These are phyloP conservation scores for Morella rubra DNA, from an alignment of 306 rosid species.

Conservation along the genomic window DNA sequence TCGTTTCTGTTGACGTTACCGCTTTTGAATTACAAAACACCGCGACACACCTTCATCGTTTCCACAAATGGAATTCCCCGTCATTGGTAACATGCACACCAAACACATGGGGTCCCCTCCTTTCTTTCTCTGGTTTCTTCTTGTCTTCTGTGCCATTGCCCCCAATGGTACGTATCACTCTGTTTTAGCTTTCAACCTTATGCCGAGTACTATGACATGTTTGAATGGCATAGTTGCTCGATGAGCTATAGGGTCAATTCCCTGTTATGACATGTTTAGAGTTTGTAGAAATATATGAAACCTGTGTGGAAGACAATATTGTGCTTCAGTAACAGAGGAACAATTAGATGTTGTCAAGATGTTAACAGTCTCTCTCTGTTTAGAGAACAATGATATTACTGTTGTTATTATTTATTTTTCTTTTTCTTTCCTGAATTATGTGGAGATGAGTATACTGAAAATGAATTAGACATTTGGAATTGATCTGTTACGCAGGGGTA, in stretches of 20 bases:
- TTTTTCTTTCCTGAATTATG: background rate
- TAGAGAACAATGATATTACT: no score
- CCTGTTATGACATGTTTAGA: background rate
- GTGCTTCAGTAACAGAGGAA: no score
- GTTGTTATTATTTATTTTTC: no score
- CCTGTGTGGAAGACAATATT: background rate
- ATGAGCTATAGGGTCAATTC: background rate
- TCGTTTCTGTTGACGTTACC: conserved; percentile 32
- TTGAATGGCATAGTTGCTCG: background rate
- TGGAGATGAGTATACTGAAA: no score
- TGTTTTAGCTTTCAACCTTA: background rate
- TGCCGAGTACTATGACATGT: background rate
- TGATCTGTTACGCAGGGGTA: background rate
- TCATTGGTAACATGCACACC: conserved; percentile 30
- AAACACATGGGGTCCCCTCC: conserved; percentile 43
- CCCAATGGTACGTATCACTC: conserved; percentile 47
- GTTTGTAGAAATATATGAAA: background rate
- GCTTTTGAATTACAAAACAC: conserved; percentile 45
- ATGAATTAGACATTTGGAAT: background rate
- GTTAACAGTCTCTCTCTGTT: no score
- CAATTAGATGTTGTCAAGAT: no score
- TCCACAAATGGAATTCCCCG: conserved; percentile 41
- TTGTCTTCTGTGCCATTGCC: conserved; percentile 45
- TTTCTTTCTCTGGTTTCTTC: conserved; percentile 41
- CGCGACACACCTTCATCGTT: conserved; percentile 20